A percentile compares a stretch with the other conserved stretches of the same genome.
phyloP scores from a whole-genome alignment of 495 filamentous ascomycete species.

The Evernia prunastri region DNA sequence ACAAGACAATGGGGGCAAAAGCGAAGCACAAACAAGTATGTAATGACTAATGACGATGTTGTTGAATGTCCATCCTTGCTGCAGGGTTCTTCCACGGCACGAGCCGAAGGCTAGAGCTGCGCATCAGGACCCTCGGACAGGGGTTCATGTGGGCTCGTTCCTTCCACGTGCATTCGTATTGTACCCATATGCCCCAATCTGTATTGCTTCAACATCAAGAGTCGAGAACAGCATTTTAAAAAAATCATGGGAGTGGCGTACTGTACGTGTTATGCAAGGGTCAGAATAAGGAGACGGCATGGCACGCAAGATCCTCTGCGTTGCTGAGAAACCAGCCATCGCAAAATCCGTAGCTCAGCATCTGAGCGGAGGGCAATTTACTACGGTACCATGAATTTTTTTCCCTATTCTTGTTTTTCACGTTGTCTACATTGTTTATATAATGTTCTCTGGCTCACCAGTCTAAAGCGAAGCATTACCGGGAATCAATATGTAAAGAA shows the following conservation, averaged over 20 bases:
- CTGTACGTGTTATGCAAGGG: not conserved
- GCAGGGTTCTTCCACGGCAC: conserved; percentile 12
- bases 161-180: too few relatives aligned
- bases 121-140: too few relatives aligned
- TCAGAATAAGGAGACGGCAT: conserved; percentile 23
- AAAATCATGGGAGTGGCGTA: conserved; percentile 6
- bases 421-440: too few relatives aligned
- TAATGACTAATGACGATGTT: too few relatives aligned
- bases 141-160: too few relatives aligned
- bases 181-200: not conserved
- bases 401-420: too few relatives aligned
- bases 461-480: conserved; percentile 45
- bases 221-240: not conserved
- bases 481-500: conserved; percentile 84
- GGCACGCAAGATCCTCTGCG: conserved; percentile 65
- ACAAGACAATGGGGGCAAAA: not conserved
- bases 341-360: conserved; percentile 88
- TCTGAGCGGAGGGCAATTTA: conserved; percentile 66
- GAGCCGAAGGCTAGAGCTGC: conserved; percentile 18
- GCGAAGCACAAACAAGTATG: not conserved
- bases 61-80: conserved; percentile 6
- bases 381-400: conserved; percentile 52
- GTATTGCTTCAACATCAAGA: not conserved
- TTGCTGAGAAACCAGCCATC: conserved; percentile 96
- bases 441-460: conserved; percentile 27